Conservation (phyloP, 805 yeast species). For the Kodamaea nitidulidarum region DNA sequence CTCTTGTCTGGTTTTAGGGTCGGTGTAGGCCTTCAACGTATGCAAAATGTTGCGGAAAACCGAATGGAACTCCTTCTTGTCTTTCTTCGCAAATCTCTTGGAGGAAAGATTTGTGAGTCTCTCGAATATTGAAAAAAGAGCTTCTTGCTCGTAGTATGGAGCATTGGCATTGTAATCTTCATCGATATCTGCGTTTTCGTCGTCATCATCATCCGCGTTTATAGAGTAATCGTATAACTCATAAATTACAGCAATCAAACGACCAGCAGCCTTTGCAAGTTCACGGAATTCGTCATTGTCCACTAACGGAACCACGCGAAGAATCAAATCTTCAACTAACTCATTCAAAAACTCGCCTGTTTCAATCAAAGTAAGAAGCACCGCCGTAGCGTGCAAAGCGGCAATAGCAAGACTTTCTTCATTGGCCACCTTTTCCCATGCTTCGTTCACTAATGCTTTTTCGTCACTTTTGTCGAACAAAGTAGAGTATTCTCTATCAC, state of each 20-base stretch:
- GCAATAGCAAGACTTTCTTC: conserved; percentile 39
- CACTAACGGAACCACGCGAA: conserved; percentile 40
- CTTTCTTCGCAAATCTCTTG: conserved; percentile 57
- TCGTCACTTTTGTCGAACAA: conserved; percentile 33
- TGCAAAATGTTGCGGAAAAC: conserved; percentile 54
- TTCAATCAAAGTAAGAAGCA: conserved; percentile 41
- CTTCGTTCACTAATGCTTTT: conserved; percentile 32
- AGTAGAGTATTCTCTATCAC: conserved; percentile 42
- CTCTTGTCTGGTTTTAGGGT: conserved; percentile 29
- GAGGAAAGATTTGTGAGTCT: conserved; percentile 49
- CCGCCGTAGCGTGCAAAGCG: conserved; percentile 46
- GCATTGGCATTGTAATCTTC: conserved; percentile 42
- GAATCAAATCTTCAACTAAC: conserved; percentile 35
- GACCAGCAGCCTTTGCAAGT: conserved; percentile 52
- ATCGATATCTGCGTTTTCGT: conserved; percentile 25
- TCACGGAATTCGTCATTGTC: conserved; percentile 40
- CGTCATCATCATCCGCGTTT: conserved; percentile 34
- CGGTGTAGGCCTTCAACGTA: conserved; percentile 43
- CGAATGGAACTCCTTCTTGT: conserved; percentile 55
- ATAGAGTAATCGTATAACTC: conserved; percentile 49
- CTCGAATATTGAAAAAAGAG: conserved; percentile 37
- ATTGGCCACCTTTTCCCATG: conserved; percentile 23
- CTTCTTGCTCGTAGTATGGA: conserved; percentile 54
- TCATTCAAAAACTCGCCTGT: conserved; percentile 43
- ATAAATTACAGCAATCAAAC: conserved; percentile 52